Evolutionary conservation across 1,284 basidiomycete species (phyloP), one percentile per base, ranked within the genome.

Genomic region (Agroathelia rolfsii): DNA sequence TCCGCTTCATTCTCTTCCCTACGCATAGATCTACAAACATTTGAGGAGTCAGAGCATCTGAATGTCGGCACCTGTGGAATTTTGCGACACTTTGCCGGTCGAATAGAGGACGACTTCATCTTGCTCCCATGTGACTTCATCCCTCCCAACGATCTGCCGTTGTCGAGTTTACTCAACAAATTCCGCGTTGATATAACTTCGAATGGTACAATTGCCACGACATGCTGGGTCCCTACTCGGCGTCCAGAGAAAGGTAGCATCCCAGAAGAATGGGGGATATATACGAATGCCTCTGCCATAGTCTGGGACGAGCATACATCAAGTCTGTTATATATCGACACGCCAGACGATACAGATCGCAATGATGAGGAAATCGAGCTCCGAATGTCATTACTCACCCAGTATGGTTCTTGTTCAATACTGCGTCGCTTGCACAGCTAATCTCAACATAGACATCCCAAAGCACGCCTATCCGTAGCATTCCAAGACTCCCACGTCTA

Each of bases 91-190:
- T 82, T 86, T 48, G 64, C 80, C 2, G 56, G 49, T 30, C 73
- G 76, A 30, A 84, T 87, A 38, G 61, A 68, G 36, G 70, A 76
- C 47, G 92, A 95, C 55, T 90, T 95, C 53, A 70, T 95, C 24
- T 56, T 96, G n/a, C 67, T 94, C 1, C 84, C 92, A 2, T 94
- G 89, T 53, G 92, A 96, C 56, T 82, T 95, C 35, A 69, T 90
- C 12, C 78, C 89, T 7, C 81, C 87, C 0, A 63, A 76, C 1
- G 59, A 71, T 0, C 66, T 94, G 16, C 65, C 82, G 5, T 68
- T 96, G 13, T 69, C 70, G 18, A 62, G 59, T 0, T 57, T 95
- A 1, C 61, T 95, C 21, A 80, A 95, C 56, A 80, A 77, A 47
- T 93, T 93, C 55, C 72, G 92, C 20, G 65, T 72, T 3, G 72